A percentile compares a stretch with the other conserved stretches of the same genome.
Evolutionary conservation across 1,284 basidiomycete genomes (phyloP).

Genomic region (Fomes fomentarius): DNA sequence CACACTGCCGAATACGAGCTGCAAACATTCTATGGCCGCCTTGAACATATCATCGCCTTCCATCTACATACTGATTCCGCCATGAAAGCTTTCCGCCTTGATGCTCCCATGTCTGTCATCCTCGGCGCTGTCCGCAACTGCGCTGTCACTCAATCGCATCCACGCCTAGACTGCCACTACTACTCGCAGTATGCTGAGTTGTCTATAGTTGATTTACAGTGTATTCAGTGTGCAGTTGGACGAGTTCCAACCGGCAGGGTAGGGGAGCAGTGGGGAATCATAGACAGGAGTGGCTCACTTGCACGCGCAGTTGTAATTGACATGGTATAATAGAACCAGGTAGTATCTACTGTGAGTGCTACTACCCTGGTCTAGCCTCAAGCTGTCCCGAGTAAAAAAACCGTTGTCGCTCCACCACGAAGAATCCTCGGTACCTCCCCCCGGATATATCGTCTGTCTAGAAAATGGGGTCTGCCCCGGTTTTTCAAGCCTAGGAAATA

Average conservation of each 20-base stretch:
- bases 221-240: background rate
- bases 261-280: background rate
- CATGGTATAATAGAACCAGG: no score
- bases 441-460: no score
- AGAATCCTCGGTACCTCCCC: no score
- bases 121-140: background rate
- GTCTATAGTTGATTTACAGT: background rate
- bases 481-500: no score
- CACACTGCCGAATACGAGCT: background rate
- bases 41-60: background rate
- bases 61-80: background rate
- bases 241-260: background rate
- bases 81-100: background rate
- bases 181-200: background rate
- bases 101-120: background rate
- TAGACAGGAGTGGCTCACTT: no score
- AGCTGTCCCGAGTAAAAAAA: no score
- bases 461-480: no score
- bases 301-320: no score
- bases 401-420: no score
- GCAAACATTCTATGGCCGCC: background rate
- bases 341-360: no score
- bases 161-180: background rate
- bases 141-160: background rate
- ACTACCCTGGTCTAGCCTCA: no score